Evolutionary conservation across 2,329 filamentous ascomycete species (phyloP), one percentile per base, ranked within the genome.

Genomic region (Talaromyces albobiverticillius): DNA sequence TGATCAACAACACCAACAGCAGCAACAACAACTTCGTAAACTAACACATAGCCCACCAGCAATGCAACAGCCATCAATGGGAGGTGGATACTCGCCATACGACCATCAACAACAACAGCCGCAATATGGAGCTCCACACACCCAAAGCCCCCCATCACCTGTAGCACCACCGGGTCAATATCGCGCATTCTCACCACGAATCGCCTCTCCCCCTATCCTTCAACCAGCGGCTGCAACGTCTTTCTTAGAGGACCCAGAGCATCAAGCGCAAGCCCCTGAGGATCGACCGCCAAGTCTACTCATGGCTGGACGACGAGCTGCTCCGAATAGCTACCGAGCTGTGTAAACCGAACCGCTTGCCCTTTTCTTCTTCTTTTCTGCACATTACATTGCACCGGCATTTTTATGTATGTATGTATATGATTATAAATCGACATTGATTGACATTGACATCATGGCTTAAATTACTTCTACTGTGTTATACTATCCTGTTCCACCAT

Each of bases 261-360:
- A 49, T 46, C 40, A 49, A 7, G 32, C 32, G 1, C 29, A 26
- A 13, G 18, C 20, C 5, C 20, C 36, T 3, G 47, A 64, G 26
- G 64, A 66, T 55, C 64, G 70, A 57, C 70, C 71, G 32, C 72
- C 72, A 9, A 74, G 68, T 66, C 60, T 74, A 31, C 58, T 74
- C 52, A 68, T 73, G 57, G 70, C 67, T 53, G 73, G 72, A 14
- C 66, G 70, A 50, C 69, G 69, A 53, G 68, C 72, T 10, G 64
- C 61, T 7, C 59, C 62, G 34, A 70, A 71, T 42, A 68, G 66
- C 23, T 71, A 61, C 46, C 63, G 67, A 51, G 63, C 71, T 59
- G 64, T 74, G 45, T 71, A 60, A 56, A 34, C 6, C 3, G 16
- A 40, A 40, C 36, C 13, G 5, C 13, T 7, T 40, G 16, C 22